phyloP scores from a whole-genome alignment of 805 yeast genomes.

The Groenewaldozyma salmanticensis region DNA sequence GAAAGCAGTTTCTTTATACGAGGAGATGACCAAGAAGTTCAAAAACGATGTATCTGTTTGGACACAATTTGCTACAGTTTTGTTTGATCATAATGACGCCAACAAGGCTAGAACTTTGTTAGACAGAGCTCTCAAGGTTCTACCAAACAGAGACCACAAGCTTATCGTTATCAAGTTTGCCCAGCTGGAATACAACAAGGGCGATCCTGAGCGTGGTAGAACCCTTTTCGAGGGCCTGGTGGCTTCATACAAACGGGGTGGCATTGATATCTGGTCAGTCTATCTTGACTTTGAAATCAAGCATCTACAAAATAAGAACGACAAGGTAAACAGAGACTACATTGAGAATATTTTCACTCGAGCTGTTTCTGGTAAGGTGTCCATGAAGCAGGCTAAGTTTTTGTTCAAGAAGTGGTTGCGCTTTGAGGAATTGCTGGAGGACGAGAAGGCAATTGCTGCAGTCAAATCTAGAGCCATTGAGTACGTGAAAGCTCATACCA shows the following conservation, averaged over 20 bases:
- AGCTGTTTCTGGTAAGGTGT: slow-evolving; percentile 52
- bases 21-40: slow-evolving; percentile 65
- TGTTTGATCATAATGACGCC: slow-evolving; percentile 46
- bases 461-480: slow-evolving; percentile 89
- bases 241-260: slow-evolving; percentile 72
- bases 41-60: slow-evolving; percentile 57
- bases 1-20: slow-evolving; percentile 62
- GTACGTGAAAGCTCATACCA: slow-evolving; percentile 36
- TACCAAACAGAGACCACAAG: slow-evolving; percentile 50
- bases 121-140: slow-evolving; percentile 59
- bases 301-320: slow-evolving; percentile 37
- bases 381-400: slow-evolving; percentile 86
- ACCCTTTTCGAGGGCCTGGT: slow-evolving; percentile 88
- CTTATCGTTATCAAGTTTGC: slow-evolving; percentile 74
- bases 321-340: slow-evolving; percentile 40
- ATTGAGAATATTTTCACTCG: slow-evolving; percentile 79
- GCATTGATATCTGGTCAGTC: slow-evolving; percentile 91
- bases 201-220: slow-evolving; percentile 91
- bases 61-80: slow-evolving; percentile 71
- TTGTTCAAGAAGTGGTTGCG: slow-evolving; percentile 89
- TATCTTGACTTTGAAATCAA: slow-evolving; percentile 91
- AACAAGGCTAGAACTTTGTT: slow-evolving; percentile 54
- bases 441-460: slow-evolving; percentile 62
- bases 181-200: slow-evolving; percentile 74
- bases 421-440: slow-evolving; percentile 62